Conservation (phyloP, 2,329 filamentous ascomycete species). For the Colletotrichum endophyticum region DNA sequence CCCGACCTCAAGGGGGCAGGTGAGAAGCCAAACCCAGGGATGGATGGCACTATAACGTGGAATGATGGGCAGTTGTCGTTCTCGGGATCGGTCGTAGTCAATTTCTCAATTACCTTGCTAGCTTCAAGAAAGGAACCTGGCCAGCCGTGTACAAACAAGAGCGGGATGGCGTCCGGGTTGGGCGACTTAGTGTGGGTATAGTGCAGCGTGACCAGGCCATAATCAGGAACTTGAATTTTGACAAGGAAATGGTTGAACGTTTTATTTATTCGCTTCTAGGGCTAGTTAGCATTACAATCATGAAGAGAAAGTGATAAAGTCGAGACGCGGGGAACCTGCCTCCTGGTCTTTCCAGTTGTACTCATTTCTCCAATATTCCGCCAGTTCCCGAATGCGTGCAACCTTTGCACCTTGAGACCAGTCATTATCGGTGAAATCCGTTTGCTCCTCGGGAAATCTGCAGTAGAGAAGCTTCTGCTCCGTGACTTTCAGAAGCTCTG, state of each 20-base stretch:
- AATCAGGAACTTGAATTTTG: slow-evolving; percentile 19
- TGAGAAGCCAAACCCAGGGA: slow-evolving; percentile 50
- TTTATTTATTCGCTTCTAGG: not conserved
- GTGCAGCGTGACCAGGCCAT: slow-evolving; percentile 29
- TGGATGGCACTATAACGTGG: slow-evolving; percentile 50
- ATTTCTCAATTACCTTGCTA: slow-evolving; percentile 31
- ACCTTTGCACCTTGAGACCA: slow-evolving; percentile 23
- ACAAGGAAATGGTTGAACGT: slow-evolving; percentile 18
- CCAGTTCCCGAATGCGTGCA: slow-evolving; percentile 2
- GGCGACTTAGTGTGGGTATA: slow-evolving; percentile 32
- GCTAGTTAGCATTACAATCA: not conserved
- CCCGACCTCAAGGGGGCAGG: slow-evolving; percentile 32
- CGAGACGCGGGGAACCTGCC: not conserved
- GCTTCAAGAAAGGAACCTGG: slow-evolving; percentile 46
- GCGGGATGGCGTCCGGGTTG: slow-evolving; percentile 36
- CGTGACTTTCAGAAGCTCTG: slow-evolving; percentile 7
- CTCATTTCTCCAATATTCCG: slow-evolving; percentile 10
- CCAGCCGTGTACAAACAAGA: slow-evolving; percentile 49
- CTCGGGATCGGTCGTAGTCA: slow-evolving; percentile 31
- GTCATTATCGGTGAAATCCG: slow-evolving; percentile 6
- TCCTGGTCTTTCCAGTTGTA: slow-evolving; percentile 17
- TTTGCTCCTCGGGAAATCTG: slow-evolving; percentile 12
- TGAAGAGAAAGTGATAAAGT: not conserved
- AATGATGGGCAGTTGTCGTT: slow-evolving; percentile 38
- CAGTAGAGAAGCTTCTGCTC: slow-evolving; percentile 8